Percentiles rank a stretch among this genome's conserved stretches.
phyloP scores from a whole-genome alignment of 2,329 filamentous ascomycete species.

The Ilyonectria destructans region DNA sequence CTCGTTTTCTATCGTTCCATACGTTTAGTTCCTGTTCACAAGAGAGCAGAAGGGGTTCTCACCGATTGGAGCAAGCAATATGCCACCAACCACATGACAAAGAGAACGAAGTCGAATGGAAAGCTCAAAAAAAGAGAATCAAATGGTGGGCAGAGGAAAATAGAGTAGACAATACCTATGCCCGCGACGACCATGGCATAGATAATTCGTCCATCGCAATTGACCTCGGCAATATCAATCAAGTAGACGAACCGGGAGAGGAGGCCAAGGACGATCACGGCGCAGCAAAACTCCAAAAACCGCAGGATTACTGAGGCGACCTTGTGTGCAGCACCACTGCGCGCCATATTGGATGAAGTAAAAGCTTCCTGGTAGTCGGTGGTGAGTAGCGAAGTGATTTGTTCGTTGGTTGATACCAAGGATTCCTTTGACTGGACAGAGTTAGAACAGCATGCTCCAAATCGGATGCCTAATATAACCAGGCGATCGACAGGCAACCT shows the following conservation, averaged over 20 bases:
- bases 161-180: constrained; percentile 48
- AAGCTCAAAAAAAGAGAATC: constrained; percentile 43
- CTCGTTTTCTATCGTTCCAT: constrained; percentile 29
- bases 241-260: constrained; percentile 43
- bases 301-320: constrained; percentile 41
- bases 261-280: constrained; percentile 47
- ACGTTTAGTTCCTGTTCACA: too few species aligned
- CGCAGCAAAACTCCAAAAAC: constrained; percentile 36
- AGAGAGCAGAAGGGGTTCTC: constrained; percentile 7
- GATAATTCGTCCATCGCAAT: constrained; percentile 40
- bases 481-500: background rate
- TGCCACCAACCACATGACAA: constrained; percentile 50
- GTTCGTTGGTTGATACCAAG: background rate
- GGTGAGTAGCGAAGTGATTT: background rate
- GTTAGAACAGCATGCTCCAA: background rate
- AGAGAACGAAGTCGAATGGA: constrained; percentile 48
- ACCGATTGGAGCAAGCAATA: constrained; percentile 46
- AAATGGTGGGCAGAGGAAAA: constrained; percentile 44
- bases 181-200: constrained; percentile 49
- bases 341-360: background rate
- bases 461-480: background rate
- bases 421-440: background rate
- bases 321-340: constrained; percentile 32
- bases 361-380: too few species aligned
- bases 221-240: constrained; percentile 27